phyloP scores from a whole-genome alignment of 768 basidiomycete genomes.

The Punctularia strigosozonata region DNA sequence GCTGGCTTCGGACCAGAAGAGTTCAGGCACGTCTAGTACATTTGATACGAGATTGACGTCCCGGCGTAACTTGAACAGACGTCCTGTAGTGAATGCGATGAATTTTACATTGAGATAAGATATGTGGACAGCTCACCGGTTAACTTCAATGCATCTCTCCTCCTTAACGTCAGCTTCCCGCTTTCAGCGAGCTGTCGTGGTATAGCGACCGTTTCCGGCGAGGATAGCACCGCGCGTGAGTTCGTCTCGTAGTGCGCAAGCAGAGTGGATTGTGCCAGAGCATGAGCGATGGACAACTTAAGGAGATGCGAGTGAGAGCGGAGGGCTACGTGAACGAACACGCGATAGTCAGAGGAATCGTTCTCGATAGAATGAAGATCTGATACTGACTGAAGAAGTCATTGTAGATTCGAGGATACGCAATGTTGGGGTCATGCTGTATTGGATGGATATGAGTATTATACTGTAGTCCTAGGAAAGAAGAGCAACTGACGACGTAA shows the following conservation, averaged over 20 bases:
- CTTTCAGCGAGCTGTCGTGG: constrained; percentile 73
- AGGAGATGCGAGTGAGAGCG: constrained; percentile 86
- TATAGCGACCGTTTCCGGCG: constrained; percentile 66
- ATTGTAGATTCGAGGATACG: constrained; percentile 88
- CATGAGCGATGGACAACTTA: constrained; percentile 89
- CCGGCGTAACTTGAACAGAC: constrained; percentile 73
- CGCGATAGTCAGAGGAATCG: too few species aligned
- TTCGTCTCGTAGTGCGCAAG: constrained; percentile 79
- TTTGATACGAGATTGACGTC: constrained; percentile 90
- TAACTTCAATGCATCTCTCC: constrained; percentile 76
- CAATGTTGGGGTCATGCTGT: constrained; percentile 77
- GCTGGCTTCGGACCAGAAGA: constrained; percentile 93
- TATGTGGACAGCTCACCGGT: constrained; percentile 36
- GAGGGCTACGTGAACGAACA: too few species aligned
- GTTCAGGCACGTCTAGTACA: constrained; percentile 84
- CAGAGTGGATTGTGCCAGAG: constrained; percentile 88
- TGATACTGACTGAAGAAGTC: constrained; percentile 79
- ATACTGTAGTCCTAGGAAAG: constrained; percentile 1
- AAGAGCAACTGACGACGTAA: constrained; percentile 49
- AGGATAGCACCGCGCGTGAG: constrained; percentile 67
- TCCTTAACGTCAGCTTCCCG: constrained; percentile 63
- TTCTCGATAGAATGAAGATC: too few species aligned
- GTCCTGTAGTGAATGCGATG: constrained; percentile 6
- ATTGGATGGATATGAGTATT: constrained; percentile 3
- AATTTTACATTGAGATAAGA: not conserved